These are phyloP conservation scores for Anthracocystis panici-leucophaei DNA, from an alignment of 1,284 basidiomycete genomes.

Conservation along the genomic window DNA sequence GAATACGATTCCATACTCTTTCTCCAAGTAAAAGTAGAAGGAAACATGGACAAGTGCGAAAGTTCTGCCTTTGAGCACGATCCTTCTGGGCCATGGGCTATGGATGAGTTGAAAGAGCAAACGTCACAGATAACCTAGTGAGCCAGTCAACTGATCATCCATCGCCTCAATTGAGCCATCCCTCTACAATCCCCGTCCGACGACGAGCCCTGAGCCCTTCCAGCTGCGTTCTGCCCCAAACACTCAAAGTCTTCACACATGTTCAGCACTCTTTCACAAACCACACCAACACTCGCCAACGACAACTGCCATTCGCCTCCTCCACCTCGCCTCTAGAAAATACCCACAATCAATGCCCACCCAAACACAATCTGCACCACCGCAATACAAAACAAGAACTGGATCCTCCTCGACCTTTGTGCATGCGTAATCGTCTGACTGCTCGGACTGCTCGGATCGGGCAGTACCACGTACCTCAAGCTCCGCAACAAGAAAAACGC, in stretches of 20 bases:
- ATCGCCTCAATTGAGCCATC: too few relatives aligned
- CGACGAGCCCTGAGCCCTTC: too few relatives aligned
- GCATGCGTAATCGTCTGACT: conserved; percentile 80
- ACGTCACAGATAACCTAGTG: too few relatives aligned
- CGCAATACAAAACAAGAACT: conserved; percentile 81
- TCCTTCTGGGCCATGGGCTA: too few relatives aligned
- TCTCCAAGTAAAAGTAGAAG: background rate
- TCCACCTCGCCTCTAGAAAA: conserved; percentile 57
- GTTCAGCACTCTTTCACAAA: background rate
- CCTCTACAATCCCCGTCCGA: too few relatives aligned
- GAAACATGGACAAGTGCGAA: too few relatives aligned
- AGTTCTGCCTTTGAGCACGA: too few relatives aligned
- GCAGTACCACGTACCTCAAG: conserved; percentile 88
- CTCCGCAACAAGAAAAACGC: conserved; percentile 86
- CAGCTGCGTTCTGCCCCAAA: too few relatives aligned
- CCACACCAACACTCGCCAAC: background rate
- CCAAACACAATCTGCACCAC: conserved; percentile 77
- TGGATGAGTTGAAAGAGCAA: too few relatives aligned
- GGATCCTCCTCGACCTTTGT: conserved; percentile 83
- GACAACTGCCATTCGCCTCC: conserved; percentile 4
- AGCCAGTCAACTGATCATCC: too few relatives aligned
- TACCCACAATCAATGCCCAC: conserved; percentile 64
- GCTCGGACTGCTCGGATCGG: conserved; percentile 73
- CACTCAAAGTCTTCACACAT: too few relatives aligned
- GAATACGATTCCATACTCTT: background rate